Evolutionary conservation across 1,139 yeast genomes (phyloP), one percentile per base, ranked within the genome.

Genomic region (Kurtzmaniella quercitrusa): DNA sequence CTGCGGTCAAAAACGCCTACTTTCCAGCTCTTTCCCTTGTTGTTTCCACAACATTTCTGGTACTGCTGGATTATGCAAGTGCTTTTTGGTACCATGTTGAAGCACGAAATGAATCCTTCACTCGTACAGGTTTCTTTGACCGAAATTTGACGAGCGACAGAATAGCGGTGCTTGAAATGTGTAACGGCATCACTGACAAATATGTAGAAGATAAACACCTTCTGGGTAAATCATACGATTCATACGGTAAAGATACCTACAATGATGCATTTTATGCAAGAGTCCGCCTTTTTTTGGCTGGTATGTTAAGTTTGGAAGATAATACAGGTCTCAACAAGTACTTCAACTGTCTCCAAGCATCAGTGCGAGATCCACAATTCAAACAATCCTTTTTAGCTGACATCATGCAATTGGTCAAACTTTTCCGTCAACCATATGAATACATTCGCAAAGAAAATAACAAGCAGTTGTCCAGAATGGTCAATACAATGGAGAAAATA

Each of bases 271-370:
- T 72, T 38, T 73, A 70, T 40, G 61, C 59, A 36, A 53, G 76
- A 34, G 69, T 71, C 2, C 55, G 74, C 28, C 45, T 53, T 2
- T 68, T 71, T 45, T 53, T 70, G 32, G 57, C 72, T 12, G 59
- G 57, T 33, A 46, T 70, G 12, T 58, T 72, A 41, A 56, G 61
- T 11, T 58, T 71, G 44, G 76, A 71, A 42, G 78, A 72, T 47
- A 71, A 69, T 47, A 72, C 78, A 1, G 78, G 78, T 2, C 58
- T 71, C 44, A 72, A 72, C 50, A 70, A 69, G 50, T 68, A 67
- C 49, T 71, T 69, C 47, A 54, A 61, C 22, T 46, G 57, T 1
- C 60, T 74, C 3, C 57, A 61, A 40, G 51, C 72, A 38, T 47
- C 45, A 4, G 48, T 56, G 2, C 51, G 57, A 4, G 70, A 61